Evolutionary conservation across 1,139 yeast species (phyloP).

Genomic region (Saccharomyces hybrid): DNA sequence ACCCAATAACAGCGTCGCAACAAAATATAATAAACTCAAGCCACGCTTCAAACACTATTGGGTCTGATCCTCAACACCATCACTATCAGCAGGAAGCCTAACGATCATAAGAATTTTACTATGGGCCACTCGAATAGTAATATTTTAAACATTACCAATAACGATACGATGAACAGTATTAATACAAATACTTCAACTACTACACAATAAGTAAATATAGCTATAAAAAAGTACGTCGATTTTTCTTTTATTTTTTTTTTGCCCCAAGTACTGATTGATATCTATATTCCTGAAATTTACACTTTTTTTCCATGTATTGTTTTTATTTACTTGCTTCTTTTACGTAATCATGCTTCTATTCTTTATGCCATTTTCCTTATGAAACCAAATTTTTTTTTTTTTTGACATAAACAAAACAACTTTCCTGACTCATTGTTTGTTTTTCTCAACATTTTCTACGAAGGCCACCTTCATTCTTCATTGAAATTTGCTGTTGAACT

Average conservation of each 20-base stretch:
- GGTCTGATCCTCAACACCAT: neutral
- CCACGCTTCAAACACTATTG: neutral
- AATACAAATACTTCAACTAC: neutral
- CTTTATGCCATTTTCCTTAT: neutral
- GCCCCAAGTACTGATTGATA: neutral
- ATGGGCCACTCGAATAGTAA: neutral
- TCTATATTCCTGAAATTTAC: neutral
- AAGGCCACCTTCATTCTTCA: neutral
- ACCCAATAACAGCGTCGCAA: conserved; percentile 1
- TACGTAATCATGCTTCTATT: neutral
- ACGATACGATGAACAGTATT: neutral
- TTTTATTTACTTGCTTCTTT: neutral
- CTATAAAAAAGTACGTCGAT: neutral
- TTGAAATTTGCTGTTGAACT: neutral
- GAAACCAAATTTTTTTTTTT: neutral
- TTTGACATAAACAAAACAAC: neutral
- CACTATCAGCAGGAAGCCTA: neutral
- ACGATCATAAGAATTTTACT: neutral
- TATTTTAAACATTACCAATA: neutral
- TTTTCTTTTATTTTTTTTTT: neutral
- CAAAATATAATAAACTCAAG: neutral
- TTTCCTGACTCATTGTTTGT: neutral
- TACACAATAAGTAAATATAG: neutral
- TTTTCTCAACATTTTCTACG: neutral
- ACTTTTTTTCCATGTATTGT: neutral